Evolutionary conservation across 2,329 filamentous ascomycete species (phyloP).

Genomic region (Hypoxylon sp.): DNA sequence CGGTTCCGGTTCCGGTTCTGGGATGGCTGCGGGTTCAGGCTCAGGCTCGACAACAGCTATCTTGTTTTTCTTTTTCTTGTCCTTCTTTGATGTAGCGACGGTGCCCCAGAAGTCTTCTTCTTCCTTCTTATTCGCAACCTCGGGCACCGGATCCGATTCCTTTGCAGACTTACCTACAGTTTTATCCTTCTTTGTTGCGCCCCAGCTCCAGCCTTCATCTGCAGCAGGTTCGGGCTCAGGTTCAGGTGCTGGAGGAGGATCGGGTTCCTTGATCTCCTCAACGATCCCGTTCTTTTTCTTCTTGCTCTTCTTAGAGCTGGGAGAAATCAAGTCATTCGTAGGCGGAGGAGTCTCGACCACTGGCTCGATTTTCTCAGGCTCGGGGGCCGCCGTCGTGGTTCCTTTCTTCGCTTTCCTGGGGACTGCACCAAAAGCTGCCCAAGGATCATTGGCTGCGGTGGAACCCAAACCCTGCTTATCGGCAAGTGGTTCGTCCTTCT

Average conservation of each 20-base stretch:
- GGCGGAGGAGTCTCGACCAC: slow-evolving; percentile 10
- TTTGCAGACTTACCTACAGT: slow-evolving; percentile 52
- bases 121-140: slow-evolving; percentile 55
- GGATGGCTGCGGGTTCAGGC: slow-evolving; percentile 25
- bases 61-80: slow-evolving; percentile 59
- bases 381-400: slow-evolving; percentile 46
- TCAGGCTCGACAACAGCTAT: slow-evolving; percentile 46
- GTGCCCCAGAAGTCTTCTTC: slow-evolving; percentile 55
- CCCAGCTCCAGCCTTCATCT: slow-evolving; percentile 50
- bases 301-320: slow-evolving; percentile 56
- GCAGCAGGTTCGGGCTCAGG: slow-evolving; percentile 52
- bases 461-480: slow-evolving; percentile 48
- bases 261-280: slow-evolving; percentile 43
- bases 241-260: slow-evolving; percentile 40
- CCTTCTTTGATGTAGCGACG: slow-evolving; percentile 47
- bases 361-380: slow-evolving; percentile 43
- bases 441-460: slow-evolving; percentile 50
- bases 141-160: slow-evolving; percentile 53
- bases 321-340: slow-evolving; percentile 47
- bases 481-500: slow-evolving; percentile 52
- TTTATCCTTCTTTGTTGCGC: slow-evolving; percentile 52
- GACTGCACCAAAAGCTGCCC: slow-evolving; percentile 56
- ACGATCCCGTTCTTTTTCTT: slow-evolving; percentile 57
- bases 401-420: slow-evolving; percentile 61
- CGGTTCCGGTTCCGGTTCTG: slow-evolving; percentile 43